These are phyloP conservation scores for Spizellomyces punctatus DNA, from an alignment of 192 early-diverging fungal genomes.

Conservation along the genomic window DNA sequence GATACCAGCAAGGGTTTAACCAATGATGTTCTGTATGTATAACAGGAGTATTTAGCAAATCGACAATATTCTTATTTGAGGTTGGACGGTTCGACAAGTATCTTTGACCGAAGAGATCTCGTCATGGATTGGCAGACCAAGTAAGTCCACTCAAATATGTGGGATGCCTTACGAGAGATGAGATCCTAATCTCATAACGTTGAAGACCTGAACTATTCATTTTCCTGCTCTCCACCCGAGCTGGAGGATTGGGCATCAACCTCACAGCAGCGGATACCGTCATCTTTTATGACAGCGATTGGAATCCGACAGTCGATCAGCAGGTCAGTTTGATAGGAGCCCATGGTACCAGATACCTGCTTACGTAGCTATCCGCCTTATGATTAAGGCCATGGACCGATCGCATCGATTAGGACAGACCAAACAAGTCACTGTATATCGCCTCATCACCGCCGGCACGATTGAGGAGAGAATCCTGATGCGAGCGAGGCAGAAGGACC, in stretches of 20 bases:
- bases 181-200: background rate
- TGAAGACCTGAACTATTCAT: conserved; percentile 77
- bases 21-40: background rate
- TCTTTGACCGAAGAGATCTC: conserved; percentile 85
- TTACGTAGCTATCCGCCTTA: conserved; percentile 36
- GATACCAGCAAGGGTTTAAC: background rate
- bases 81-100: conserved; percentile 85
- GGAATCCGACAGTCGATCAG: conserved; percentile 89
- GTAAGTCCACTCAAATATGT: conserved; percentile 22
- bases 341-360: background rate
- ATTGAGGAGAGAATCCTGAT: conserved; percentile 81
- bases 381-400: conserved; percentile 89
- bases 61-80: conserved; percentile 87
- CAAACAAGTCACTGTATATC: conserved; percentile 83
- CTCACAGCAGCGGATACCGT: conserved; percentile 39
- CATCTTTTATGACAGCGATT: conserved; percentile 49
- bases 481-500: conserved; percentile 84
- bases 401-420: conserved; percentile 91
- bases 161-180: background rate
- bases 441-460: conserved; percentile 79
- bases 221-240: conserved; percentile 33
- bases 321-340: conserved; percentile 39
- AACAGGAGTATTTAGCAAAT: conserved; percentile 80
- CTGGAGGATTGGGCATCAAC: conserved; percentile 39
- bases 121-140: conserved; percentile 92